Evolutionary conservation across 371 early-diverging fungal species (phyloP).

Genomic region (Gilbertella persicaria): DNA sequence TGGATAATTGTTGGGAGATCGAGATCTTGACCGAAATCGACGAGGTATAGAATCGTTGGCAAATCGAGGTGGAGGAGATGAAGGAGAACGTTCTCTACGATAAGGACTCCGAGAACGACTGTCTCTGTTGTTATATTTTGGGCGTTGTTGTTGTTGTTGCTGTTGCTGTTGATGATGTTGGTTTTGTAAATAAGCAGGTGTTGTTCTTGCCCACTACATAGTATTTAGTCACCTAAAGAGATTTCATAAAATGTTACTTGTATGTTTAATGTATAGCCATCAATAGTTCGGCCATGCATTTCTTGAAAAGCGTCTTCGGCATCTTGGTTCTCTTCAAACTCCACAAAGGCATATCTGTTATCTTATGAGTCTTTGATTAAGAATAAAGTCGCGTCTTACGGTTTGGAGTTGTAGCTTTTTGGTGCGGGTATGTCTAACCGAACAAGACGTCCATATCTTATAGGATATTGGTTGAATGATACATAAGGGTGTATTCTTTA

Average conservation of each 20-base stretch:
- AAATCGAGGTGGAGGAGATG: conserved; percentile 32
- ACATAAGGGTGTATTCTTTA: conserved; percentile 17
- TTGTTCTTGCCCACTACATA: conserved; percentile 13
- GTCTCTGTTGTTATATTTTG: neutral
- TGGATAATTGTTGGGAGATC: conserved; percentile 8
- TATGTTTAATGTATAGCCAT: conserved; percentile 76
- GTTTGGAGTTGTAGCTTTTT: conserved; percentile 57
- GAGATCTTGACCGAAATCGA: conserved; percentile 21
- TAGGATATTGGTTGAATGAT: neutral
- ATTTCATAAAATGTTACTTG: conserved; percentile 54
- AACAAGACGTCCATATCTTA: conserved; percentile 78
- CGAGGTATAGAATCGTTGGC: conserved; percentile 5
- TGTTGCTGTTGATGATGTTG: neutral
- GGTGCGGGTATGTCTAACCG: conserved; percentile 88
- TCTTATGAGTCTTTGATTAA: neutral
- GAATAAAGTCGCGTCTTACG: conserved; percentile 52
- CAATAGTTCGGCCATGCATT: conserved; percentile 83
- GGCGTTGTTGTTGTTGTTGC: neutral
- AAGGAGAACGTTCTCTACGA: conserved; percentile 31
- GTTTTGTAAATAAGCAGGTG: neutral
- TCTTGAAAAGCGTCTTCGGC: conserved; percentile 88
- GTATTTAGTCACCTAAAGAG: neutral
- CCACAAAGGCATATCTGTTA: conserved; percentile 86
- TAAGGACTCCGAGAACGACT: conserved; percentile 26
- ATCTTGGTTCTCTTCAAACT: conserved; percentile 87